Evolutionary conservation across 2,329 filamentous ascomycete species (phyloP).

Genomic region (Phialophora chinensis): DNA sequence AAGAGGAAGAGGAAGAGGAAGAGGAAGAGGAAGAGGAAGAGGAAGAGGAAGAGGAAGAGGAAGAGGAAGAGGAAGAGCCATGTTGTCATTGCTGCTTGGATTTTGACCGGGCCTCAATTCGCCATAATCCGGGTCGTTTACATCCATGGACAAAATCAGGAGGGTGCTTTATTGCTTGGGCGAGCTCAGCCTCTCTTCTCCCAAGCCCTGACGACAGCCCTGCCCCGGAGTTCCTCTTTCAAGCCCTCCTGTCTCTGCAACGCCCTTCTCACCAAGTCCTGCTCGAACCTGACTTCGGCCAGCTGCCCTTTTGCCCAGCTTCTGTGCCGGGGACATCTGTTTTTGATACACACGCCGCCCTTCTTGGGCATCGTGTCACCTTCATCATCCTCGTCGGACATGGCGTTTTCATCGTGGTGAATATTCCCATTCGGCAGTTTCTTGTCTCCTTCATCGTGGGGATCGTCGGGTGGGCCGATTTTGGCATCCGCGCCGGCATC

Average conservation of each 20-base stretch:
- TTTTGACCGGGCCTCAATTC: neutral
- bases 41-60: no score
- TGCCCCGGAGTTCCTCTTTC: slow-evolving; percentile 32
- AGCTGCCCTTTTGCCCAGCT: slow-evolving; percentile 55
- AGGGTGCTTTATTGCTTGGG: neutral
- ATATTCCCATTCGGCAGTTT: slow-evolving; percentile 39
- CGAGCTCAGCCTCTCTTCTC: slow-evolving; percentile 29
- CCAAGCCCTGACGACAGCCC: slow-evolving; percentile 36
- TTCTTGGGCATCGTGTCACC: slow-evolving; percentile 42
- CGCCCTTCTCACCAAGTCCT: slow-evolving; percentile 36
- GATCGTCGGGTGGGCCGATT: slow-evolving; percentile 47
- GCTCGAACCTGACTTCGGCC: slow-evolving; percentile 38
- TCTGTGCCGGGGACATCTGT: slow-evolving; percentile 55
- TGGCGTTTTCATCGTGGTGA: slow-evolving; percentile 42
- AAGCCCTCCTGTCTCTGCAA: slow-evolving; percentile 29
- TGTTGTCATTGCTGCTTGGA: neutral
- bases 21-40: no score
- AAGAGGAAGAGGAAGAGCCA: neutral
- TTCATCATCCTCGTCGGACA: slow-evolving; percentile 44
- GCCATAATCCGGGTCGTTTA: neutral
- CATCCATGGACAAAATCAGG: neutral
- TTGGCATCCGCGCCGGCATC: slow-evolving; percentile 30
- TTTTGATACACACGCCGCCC: slow-evolving; percentile 54
- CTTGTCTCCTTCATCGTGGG: slow-evolving; percentile 43
- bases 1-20: no score